These are phyloP conservation scores for Crithidia bombi DNA, from an alignment of 208 protist species.

Conservation along the genomic window DNA sequence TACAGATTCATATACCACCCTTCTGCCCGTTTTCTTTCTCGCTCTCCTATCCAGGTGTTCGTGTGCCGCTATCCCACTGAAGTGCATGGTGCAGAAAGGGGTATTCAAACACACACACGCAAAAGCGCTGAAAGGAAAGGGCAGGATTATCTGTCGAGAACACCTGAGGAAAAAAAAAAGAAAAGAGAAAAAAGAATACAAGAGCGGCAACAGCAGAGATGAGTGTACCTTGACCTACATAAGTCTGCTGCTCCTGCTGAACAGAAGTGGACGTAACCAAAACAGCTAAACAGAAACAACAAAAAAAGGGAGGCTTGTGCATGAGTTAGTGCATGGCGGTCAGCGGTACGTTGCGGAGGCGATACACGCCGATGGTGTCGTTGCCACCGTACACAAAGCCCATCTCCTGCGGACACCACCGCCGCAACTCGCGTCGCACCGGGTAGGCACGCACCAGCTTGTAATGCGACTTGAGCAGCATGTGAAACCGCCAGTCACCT, in stretches of 20 bases:
- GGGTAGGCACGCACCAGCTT: conserved; percentile 80
- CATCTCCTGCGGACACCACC: conserved; percentile 90
- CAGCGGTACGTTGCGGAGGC: conserved; percentile 50
- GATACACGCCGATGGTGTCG: conserved; percentile 90
- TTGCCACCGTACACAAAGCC: conserved; percentile 89
- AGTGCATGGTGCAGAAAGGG: too few relatives aligned
- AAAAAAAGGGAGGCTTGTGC: background rate
- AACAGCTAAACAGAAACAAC: background rate
- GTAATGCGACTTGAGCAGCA: conserved; percentile 84
- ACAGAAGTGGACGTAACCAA: background rate
- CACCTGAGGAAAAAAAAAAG: too few relatives aligned
- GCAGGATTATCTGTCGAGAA: too few relatives aligned
- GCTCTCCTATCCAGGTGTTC: too few relatives aligned
- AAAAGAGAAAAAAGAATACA: background rate
- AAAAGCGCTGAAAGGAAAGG: background rate
- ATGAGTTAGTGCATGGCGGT: conserved; percentile 20
- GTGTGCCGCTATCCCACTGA: too few relatives aligned
- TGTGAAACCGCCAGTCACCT: conserved; percentile 90
- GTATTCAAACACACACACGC: background rate
- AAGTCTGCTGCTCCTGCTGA: background rate
- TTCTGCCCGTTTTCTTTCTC: too few relatives aligned
- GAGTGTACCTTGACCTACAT: too few relatives aligned
- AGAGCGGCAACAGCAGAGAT: background rate
- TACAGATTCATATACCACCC: too few relatives aligned
- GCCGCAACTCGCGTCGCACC: conserved; percentile 85